phyloP scores from a whole-genome alignment of 2,329 filamentous ascomycete species.

The Epichloe gansuensis region DNA sequence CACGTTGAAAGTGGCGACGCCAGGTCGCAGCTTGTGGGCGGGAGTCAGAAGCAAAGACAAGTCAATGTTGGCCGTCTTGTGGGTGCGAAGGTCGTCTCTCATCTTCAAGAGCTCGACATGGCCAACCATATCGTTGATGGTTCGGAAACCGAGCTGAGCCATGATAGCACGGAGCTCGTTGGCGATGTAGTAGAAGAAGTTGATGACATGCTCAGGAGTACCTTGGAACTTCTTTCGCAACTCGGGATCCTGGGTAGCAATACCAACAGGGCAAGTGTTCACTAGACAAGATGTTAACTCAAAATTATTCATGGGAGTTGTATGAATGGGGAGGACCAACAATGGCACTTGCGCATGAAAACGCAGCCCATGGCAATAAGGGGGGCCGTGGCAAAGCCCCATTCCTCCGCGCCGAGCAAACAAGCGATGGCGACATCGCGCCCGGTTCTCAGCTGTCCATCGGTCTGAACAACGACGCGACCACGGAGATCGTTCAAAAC shows the following conservation, averaged over 20 bases:
- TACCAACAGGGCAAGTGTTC: constrained; percentile 83
- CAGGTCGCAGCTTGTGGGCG: constrained; percentile 87
- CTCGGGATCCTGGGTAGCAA: constrained; percentile 91
- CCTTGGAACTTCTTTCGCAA: constrained; percentile 87
- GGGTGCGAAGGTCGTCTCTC: constrained; percentile 73
- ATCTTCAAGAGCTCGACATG: constrained; percentile 77
- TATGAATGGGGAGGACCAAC: neutral
- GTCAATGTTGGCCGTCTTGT: constrained; percentile 88
- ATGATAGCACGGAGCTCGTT: constrained; percentile 96
- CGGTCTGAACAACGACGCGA: constrained; percentile 89
- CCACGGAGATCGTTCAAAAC: constrained; percentile 93
- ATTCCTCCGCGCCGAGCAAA: constrained; percentile 93
- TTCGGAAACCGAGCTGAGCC: constrained; percentile 88
- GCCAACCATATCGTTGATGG: constrained; percentile 95
- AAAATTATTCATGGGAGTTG: too few species aligned
- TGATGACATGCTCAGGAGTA: constrained; percentile 91
- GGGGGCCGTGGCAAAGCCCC: constrained; percentile 93
- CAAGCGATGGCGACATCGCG: constrained; percentile 91
- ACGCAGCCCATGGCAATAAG: constrained; percentile 95
- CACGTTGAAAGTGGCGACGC: constrained; percentile 93
- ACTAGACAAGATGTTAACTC: constrained; percentile 4
- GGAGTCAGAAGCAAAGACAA: constrained; percentile 85
- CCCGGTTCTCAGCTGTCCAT: constrained; percentile 85
- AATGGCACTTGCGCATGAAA: constrained; percentile 73
- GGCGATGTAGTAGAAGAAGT: constrained; percentile 96